Base-by-base conservation (phyloP, 257 asterid genomes). In the Fraxinus quadrangulata region DNA sequence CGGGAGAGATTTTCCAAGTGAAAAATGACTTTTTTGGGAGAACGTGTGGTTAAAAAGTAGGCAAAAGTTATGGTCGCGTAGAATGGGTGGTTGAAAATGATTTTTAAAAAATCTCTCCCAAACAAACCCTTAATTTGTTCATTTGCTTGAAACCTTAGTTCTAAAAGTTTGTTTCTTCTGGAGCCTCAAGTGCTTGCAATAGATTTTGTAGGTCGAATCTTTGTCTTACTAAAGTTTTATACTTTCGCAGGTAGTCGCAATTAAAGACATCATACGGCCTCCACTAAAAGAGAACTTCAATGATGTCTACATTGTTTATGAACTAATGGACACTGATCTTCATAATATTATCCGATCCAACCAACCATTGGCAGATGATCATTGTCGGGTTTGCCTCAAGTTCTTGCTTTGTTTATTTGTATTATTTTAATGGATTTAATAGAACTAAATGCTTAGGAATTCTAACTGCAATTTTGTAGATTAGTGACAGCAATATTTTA, bases 251-350 rank as follows among this genome's bases (percentile, higher is more conserved):
- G 93, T 96, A 81, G 80, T 93, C 82, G 97, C 95, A 42, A 85
- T 93, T 24, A 96, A 90, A 88, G 99, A 96, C 85, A 88, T 96
- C 81, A 93, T 96, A 49, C 79, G 97, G 78, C 99, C 99, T 66
- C 99, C 99, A 34, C 92, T 77, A 71, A 96, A 87, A 83, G 98
- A 96, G 87, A 96, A 90, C 86, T 96, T 96, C 87, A 96, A 92
- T 82, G 99, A 96, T 77, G 99, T 96, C 77, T 96, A 96, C 89
- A 96, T 89, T 70, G 96, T 96, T 30, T 90, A 83, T 84, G 99
- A 96, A 78, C 91, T 96, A 51, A 96, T 96, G 99, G 98, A 96
- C 88, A 96, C 97, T 45, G 98, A 96, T 88, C 98, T 96, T 83
- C 97, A 92, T 84, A 98, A 93, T 87, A 96, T 96, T 79, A 92